Base-by-base conservation (phyloP, 2,329 filamentous ascomycete genomes). In the Helotiales sp. region DNA sequence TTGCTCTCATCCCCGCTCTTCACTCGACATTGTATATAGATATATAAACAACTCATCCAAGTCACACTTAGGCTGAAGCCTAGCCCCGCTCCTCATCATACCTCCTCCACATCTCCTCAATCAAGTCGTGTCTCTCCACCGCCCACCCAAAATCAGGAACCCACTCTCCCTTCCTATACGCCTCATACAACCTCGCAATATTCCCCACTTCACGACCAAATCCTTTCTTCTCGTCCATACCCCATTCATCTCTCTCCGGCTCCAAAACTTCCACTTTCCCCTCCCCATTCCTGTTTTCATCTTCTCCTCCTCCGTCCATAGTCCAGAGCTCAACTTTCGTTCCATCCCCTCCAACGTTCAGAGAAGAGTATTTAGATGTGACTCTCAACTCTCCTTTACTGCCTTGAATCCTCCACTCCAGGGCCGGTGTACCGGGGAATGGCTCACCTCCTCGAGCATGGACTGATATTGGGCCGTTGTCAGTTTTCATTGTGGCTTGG, bases 141-240 rank as follows among this genome's bases (percentile, higher is more conserved):
- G 79, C 67, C 42, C 71, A 69, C 38, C 73, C 73, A 67, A 78
- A 78, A 17, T 74, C 68, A 47, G 74, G 79, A 60, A 73, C 71
- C 54, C 75, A 65, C 15, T 69, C 62, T 13, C 67, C 63, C 59
- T 70, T 73, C 5, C 80, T 79, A 71, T 78, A 84, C 1, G 74
- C 75, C 63, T 88, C 84, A 70, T 86, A 87, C 0, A 85, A 63
- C 19, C 75, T 75, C 0, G 76, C 84, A 27, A 87, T 78, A 61
- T 77, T 80, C 52, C 79, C 74, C 1, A 75, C 76, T 2, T 71
- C 63, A 1, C 75, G 33, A 0, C 79, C 76, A 17, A 83, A 58
- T 10, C 76, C 80, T 2, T 76, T 74, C 12, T 73, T 79, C 70
- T 76, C 80, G 2, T 76, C 75, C 9, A 22, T 80, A 2, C 76